These are phyloP conservation scores for Coniochaeta sp. DNA, from an alignment of 2,329 filamentous ascomycete species.

Conservation along the genomic window DNA sequence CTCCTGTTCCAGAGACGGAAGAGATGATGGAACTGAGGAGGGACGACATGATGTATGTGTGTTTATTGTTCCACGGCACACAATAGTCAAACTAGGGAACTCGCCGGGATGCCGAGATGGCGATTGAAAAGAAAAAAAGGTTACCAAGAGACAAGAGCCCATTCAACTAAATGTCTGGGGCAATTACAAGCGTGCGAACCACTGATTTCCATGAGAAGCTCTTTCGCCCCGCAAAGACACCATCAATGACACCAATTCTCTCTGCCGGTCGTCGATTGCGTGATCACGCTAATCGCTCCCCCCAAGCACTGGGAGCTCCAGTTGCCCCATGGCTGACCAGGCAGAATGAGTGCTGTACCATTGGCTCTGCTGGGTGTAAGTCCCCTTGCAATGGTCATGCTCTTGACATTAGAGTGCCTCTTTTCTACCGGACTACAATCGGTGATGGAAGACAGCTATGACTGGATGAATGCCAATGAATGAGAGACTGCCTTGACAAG, in stretches of 20 bases:
- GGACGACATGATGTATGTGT: constrained; percentile 24
- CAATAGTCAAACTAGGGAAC: background rate
- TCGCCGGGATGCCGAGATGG: background rate
- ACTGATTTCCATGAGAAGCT: background rate
- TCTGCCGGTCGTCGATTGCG: constrained; percentile 10
- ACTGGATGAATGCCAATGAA: no score
- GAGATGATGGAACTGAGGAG: constrained; percentile 21
- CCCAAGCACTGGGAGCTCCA: background rate
- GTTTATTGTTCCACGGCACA: background rate
- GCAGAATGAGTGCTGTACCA: background rate
- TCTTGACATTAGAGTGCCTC: no score
- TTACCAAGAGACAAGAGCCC: background rate
- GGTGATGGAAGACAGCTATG: no score
- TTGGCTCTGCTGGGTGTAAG: no score
- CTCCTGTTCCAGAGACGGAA: constrained; percentile 9
- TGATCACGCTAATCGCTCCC: constrained; percentile 8
- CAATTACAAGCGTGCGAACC: no score
- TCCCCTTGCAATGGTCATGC: no score
- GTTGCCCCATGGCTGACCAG: constrained; percentile 1
- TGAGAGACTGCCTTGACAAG: no score
- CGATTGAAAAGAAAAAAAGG: background rate
- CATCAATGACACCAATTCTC: constrained; percentile 5
- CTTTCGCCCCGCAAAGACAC: constrained; percentile 3
- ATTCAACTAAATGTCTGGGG: background rate
- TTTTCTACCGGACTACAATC: no score